Percentiles rank a stretch among this genome's conserved stretches.
Conservation (phyloP, 2,329 filamentous ascomycete genomes). For the Apiospora kogelbergensis region DNA sequence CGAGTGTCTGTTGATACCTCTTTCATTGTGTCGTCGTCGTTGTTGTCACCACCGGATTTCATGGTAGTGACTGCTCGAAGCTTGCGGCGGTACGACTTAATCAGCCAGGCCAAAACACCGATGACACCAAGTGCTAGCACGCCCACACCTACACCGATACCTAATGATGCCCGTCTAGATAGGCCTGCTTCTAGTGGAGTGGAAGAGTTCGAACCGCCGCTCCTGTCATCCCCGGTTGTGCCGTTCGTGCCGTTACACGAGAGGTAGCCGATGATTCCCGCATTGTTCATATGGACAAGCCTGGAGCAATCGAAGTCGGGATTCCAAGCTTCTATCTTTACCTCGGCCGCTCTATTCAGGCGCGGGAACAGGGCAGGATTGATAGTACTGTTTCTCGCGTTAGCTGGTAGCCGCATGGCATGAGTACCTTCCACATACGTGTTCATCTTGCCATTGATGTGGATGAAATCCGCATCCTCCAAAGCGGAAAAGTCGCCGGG, state of each 20-base stretch:
- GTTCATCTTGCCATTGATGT: background rate
- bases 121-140: conserved; percentile 15
- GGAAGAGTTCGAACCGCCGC: too few species aligned
- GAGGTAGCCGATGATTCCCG: background rate
- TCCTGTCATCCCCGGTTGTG: too few species aligned
- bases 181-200: background rate
- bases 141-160: background rate
- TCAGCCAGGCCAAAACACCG: conserved; percentile 58
- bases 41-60: too few species aligned
- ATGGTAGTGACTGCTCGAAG: conserved; percentile 36
- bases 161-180: background rate
- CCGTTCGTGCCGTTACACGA: background rate
- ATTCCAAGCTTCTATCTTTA: background rate
- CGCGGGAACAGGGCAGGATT: background rate
- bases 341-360: background rate
- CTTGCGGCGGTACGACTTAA: conserved; percentile 56
- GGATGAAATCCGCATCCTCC: background rate
- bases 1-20: background rate
- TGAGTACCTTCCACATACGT: background rate
- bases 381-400: background rate
- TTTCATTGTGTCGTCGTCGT: background rate
- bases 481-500: background rate
- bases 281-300: background rate
- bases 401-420: background rate
- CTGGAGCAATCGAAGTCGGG: background rate